A percentile compares a stretch with the other conserved stretches of the same genome.
phyloP scores from a whole-genome alignment of 768 basidiomycete genomes.

The Xanthoconium stramineum region DNA sequence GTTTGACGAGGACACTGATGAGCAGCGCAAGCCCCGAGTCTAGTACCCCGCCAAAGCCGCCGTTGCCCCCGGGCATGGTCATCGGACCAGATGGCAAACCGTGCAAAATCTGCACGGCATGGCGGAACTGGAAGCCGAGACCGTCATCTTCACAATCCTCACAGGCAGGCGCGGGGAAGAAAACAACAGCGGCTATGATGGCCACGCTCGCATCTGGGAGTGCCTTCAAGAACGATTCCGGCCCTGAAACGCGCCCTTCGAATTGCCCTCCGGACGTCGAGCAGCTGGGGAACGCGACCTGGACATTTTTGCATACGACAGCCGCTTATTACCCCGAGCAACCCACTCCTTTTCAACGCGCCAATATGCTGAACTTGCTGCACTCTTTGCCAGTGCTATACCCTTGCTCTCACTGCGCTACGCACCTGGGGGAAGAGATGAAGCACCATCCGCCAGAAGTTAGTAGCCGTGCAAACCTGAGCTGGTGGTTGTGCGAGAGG shows the following conservation, averaged over 20 bases:
- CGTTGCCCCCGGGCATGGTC: slow-evolving; percentile 79
- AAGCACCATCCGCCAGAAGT: slow-evolving; percentile 72
- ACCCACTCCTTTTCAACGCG: slow-evolving; percentile 71
- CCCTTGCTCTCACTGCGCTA: slow-evolving; percentile 84
- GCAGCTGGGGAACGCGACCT: slow-evolving; percentile 86
- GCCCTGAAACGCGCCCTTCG: slow-evolving; percentile 42
- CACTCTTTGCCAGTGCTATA: slow-evolving; percentile 79
- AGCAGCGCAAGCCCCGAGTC: slow-evolving; percentile 5
- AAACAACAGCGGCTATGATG: slow-evolving; percentile 34
- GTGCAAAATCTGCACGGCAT: slow-evolving; percentile 88
- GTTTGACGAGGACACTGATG: slow-evolving; percentile 5
- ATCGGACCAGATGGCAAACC: slow-evolving; percentile 93
- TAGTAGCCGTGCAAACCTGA: slow-evolving; percentile 61
- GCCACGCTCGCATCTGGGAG: slow-evolving; percentile 32
- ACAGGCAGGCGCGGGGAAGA: slow-evolving; percentile 26
- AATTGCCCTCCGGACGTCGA: slow-evolving; percentile 92
- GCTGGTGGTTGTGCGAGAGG: slow-evolving; percentile 84
- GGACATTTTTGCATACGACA: slow-evolving; percentile 95
- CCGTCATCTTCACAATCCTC: slow-evolving; percentile 23
- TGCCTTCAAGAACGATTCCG: slow-evolving; percentile 26
- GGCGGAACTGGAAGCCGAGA: slow-evolving; percentile 62
- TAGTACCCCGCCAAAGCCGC: slow-evolving; percentile 10
- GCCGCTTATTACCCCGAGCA: slow-evolving; percentile 93
- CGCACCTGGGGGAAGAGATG: slow-evolving; percentile 75
- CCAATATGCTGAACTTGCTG: slow-evolving; percentile 80